Base-by-base conservation (phyloP, 768 basidiomycete species). In the Pulveroboletus sp. region DNA sequence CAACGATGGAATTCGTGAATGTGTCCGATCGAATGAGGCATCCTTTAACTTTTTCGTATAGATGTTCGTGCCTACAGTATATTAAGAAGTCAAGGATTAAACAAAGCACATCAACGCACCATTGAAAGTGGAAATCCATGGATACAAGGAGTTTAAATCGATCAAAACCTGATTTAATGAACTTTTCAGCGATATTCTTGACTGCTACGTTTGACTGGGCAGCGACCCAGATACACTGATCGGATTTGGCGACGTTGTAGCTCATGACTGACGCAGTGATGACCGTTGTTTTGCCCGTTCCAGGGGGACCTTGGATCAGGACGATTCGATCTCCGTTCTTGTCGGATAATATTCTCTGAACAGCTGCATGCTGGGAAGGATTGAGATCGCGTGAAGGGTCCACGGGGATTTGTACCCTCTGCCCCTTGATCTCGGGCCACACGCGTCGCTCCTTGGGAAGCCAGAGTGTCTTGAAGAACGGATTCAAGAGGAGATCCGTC, bases 181-280 rank as follows among this genome's bases (percentile, higher is more conserved):
- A 62, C 39, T 72, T 78, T 52, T 76, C 73, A 0, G 75, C 75
- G 17, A 78, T 76, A 49, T 78, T 78, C 54, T 78, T 78, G 17
- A 78, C 76, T 0, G 73, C 76, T 27, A 78, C 73, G 37, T 78
- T 78, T 0, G 76, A 76, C 27, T 78, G 76, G 0, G 76, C 75
- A 23, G 72, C 61, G 20, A 78, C 53, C 70, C 73, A 78, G 9
- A 74, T 56, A 10, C 54, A 45, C 23, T 43, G 57, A 8, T 20
- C 19, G 13, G 51, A 51, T 4, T 42, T 43, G 43, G 56, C 47
- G 1, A 20, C 3, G 10, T 58, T 11, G 11, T 62, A 17, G 14
- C 68, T 70, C 0, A 56, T 50, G 3, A 70, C 68, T 0, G 63
- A 59, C 0, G 72, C 68, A 2, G 73, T 67, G n/a, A 76, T 76